Evolutionary conservation across 78 protist genomes (phyloP), one percentile per base, ranked within the genome.

Genomic region (Dictyostelium firmibasis): DNA sequence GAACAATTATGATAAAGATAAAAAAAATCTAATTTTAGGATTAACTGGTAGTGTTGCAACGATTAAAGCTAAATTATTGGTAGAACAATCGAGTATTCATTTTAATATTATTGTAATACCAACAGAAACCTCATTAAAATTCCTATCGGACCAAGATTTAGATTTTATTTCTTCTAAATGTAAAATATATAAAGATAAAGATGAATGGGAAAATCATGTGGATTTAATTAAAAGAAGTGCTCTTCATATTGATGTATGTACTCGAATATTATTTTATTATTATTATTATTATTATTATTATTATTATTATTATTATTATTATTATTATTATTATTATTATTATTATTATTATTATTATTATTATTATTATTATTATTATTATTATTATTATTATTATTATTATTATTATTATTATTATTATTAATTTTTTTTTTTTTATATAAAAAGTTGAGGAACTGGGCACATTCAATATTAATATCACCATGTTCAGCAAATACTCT

Each of bases 401-500:
- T 5, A n/a, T 8, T 29, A n/a, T 31, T 33, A 83, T 78, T 20
- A 18, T 33, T 25, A 91, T 47, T 29, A 44, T 44, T 44, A 44
- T 44, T 44, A 8, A n/a, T n/a, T n/a, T n/a, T n/a, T n/a, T n/a
- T n/a, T n/a, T n/a, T n/a, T n/a, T n/a, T n/a, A n/a, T n/a, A n/a
- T n/a, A n/a, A n/a, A 38, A 82, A 97, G 97, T 70, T 98, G 27
- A 77, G 98, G 27, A 57, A 82, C 2, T 98, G 99, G 99, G 98
- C 99, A 23, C 97, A 98, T 38, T 18, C 94, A 14, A 20, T 98
- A 18, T 75, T 98, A 35, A 94, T 98, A 33, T 98, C 99, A 2
- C 99, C 99, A 36, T 94, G 98, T 38, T 93, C 96, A 10, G 99
- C 99, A 18, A 98, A 98, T 95, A 98, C 99, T 1, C 36, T 98